Evolutionary conservation across 2,329 filamentous ascomycete genomes (phyloP).

Genomic region (Microcyclospora tardicrescens): DNA sequence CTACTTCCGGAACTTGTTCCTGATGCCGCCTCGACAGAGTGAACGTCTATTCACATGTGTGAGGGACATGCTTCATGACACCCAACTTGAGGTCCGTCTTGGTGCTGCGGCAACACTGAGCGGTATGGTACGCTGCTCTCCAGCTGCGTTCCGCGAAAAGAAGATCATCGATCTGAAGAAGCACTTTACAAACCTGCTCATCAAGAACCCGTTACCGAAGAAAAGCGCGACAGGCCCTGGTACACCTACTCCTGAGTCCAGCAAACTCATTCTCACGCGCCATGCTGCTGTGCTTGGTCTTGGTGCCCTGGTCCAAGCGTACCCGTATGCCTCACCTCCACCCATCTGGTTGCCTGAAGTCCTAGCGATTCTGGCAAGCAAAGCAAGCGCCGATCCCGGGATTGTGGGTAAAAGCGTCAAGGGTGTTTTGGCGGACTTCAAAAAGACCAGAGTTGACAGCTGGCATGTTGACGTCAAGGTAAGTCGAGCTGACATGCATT

Average conservation of each 20-base stretch:
- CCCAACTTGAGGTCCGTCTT: conserved; percentile 85
- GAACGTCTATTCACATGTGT: conserved; percentile 78
- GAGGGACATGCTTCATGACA: conserved; percentile 85
- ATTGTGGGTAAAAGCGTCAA: conserved; percentile 95
- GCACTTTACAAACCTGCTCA: conserved; percentile 67
- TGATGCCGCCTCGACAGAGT: conserved; percentile 63
- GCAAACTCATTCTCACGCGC: conserved; percentile 64
- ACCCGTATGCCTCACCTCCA: conserved; percentile 88
- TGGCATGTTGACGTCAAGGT: conserved; percentile 98
- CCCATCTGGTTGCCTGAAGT: conserved; percentile 90
- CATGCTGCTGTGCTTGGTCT: conserved; percentile 88
- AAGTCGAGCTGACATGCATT: conserved; percentile 22
- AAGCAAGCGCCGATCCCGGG: conserved; percentile 77
- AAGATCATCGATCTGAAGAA: conserved; percentile 64
- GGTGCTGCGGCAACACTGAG: conserved; percentile 87
- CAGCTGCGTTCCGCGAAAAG: conserved; percentile 60
- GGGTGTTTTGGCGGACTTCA: conserved; percentile 87
- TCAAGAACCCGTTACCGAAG: conserved; percentile 78
- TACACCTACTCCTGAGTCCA: conserved; percentile 58
- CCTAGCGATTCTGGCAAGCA: conserved; percentile 68
- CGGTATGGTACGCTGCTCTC: conserved; percentile 96
- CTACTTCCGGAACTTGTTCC: conserved; percentile 91
- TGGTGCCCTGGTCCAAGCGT: conserved; percentile 83
- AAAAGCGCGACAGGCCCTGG: conserved; percentile 34
- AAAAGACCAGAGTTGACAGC: conserved; percentile 97